These are phyloP conservation scores for Rhodomyrtus tomentosa DNA, from an alignment of 345 rosid genomes.

Conservation along the genomic window DNA sequence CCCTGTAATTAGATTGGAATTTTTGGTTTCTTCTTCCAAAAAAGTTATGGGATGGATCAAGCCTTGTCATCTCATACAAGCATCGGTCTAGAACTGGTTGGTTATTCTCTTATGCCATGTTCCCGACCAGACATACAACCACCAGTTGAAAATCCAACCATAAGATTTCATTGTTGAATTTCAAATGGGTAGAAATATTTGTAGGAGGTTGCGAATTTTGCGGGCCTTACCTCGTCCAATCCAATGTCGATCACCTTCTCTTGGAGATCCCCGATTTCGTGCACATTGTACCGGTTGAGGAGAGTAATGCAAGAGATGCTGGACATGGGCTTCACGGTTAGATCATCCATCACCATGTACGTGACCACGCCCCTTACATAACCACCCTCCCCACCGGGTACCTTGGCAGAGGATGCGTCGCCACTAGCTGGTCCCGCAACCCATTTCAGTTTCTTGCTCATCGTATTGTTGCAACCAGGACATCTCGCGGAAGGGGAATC, in stretches of 20 bases:
- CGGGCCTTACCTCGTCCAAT: not conserved
- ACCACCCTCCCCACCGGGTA: not conserved
- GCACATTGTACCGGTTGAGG: not conserved
- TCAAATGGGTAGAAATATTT: not conserved
- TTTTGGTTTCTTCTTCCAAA: not conserved
- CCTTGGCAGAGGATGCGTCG: not conserved
- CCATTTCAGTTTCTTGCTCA: not conserved
- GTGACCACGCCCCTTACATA: not conserved
- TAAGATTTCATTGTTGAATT: not conserved
- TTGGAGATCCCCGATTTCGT: not conserved
- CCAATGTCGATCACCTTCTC: not conserved
- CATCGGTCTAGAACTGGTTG: not conserved
- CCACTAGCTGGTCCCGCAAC: not conserved
- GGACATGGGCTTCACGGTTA: not conserved
- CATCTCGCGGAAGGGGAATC: not conserved
- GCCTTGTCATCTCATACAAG: not conserved
- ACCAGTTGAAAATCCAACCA: not conserved
- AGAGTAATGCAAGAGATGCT: not conserved
- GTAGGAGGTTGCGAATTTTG: not conserved
- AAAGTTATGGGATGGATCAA: not conserved
- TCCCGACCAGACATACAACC: not conserved
- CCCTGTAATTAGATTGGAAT: too few species aligned
- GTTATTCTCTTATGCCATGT: not conserved
- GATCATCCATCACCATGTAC: slow-evolving; percentile 2
- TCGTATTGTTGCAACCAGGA: not conserved